Evolutionary conservation across 192 early-diverging fungal species (phyloP).

Genomic region (Rhizophagus prolifer): DNA sequence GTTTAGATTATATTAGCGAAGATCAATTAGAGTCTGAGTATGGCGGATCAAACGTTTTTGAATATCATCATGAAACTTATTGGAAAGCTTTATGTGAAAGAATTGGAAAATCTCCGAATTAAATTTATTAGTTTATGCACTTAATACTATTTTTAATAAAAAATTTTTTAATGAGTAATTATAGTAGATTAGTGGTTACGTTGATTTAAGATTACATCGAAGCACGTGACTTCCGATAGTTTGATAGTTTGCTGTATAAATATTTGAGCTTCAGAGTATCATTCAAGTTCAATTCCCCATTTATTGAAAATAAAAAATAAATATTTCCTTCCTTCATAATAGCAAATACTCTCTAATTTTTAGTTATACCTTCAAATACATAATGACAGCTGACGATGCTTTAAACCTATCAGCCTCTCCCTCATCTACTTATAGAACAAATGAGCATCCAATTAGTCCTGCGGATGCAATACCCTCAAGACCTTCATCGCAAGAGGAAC

Average conservation of each 20-base stretch:
- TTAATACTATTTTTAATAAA: no score
- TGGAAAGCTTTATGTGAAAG: slow-evolving; percentile 51
- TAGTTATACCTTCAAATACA: background rate
- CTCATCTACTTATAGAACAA: background rate
- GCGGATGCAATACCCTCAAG: background rate
- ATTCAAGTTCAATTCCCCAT: no score
- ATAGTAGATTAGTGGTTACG: no score
- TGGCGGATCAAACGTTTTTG: slow-evolving; percentile 72
- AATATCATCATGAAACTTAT: slow-evolving; percentile 66
- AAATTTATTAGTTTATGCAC: no score
- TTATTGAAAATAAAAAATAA: no score
- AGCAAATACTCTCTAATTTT: no score
- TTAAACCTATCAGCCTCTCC: background rate
- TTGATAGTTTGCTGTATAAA: no score
- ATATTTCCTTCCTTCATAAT: no score
- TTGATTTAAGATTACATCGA: no score
- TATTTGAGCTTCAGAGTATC: no score
- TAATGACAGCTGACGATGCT: background rate
- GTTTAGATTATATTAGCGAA: slow-evolving; percentile 50
- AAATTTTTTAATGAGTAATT: no score
- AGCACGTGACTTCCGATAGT: no score
- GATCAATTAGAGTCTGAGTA: slow-evolving; percentile 68
- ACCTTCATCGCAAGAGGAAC: background rate
- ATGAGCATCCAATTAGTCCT: background rate
- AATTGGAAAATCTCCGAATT: background rate